Conservation (phyloP, 2,329 filamentous ascomycete species). For the Spiromastix sp. region DNA sequence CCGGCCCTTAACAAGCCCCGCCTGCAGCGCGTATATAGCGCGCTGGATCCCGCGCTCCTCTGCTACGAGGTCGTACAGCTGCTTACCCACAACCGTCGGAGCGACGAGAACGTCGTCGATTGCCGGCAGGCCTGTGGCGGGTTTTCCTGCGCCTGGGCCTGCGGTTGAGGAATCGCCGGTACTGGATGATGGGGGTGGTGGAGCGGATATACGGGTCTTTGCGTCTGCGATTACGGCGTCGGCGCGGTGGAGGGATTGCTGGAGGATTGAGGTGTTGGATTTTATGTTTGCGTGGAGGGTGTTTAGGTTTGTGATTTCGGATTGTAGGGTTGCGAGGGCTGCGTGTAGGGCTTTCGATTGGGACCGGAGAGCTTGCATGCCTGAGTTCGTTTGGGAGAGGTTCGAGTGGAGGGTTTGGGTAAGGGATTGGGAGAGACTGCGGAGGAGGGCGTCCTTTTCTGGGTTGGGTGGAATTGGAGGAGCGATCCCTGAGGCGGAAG, state of each 20-base stretch:
- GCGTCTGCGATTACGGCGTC: constrained; percentile 67
- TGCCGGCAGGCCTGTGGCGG: constrained; percentile 46
- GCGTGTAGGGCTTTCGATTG: constrained; percentile 68
- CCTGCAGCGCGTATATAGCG: constrained; percentile 58
- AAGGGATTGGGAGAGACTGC: constrained; percentile 62
- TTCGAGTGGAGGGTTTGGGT: constrained; percentile 58
- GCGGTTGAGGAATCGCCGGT: constrained; percentile 11
- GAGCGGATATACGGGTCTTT: constrained; percentile 41
- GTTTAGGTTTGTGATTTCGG: constrained; percentile 61
- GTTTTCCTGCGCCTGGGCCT: constrained; percentile 21
- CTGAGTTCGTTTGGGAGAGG: constrained; percentile 61
- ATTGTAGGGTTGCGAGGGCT: constrained; percentile 59
- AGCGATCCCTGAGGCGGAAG: constrained; percentile 41
- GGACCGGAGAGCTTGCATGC: constrained; percentile 63
- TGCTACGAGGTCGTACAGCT: constrained; percentile 79
- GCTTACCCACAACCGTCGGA: constrained; percentile 83
- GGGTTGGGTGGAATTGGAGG: constrained; percentile 92
- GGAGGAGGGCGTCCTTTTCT: constrained; percentile 79
- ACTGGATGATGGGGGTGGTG: constrained; percentile 8
- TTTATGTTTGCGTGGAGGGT: constrained; percentile 60
- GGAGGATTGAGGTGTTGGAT: constrained; percentile 69
- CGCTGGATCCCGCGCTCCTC: constrained; percentile 83
- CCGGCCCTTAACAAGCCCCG: constrained; percentile 34
- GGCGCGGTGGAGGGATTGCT: constrained; percentile 65
- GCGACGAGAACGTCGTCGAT: constrained; percentile 91